Percentiles rank a stretch among this genome's conserved stretches.
Evolutionary conservation across 352 stramenopile species (phyloP).

Genomic region (Saprolegnia parasitica): DNA sequence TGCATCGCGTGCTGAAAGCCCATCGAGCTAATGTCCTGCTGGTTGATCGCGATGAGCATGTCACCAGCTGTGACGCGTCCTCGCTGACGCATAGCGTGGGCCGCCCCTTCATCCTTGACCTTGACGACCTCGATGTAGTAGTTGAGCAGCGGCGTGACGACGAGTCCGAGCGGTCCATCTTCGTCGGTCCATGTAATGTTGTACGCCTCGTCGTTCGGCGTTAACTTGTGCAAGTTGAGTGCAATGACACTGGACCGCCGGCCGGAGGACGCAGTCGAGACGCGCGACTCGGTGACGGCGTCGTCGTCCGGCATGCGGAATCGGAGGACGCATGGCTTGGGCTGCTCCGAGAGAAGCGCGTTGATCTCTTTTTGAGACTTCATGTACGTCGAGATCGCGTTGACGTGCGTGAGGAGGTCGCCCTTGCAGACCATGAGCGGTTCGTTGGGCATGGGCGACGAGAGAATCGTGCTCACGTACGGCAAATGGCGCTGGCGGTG

Average conservation of each 20-base stretch:
- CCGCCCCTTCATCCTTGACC: constrained; percentile 82
- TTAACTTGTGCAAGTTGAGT: constrained; percentile 46
- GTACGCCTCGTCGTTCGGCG: constrained; percentile 78
- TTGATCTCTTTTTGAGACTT: constrained; percentile 27
- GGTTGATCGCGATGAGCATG: constrained; percentile 82
- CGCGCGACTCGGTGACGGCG: constrained; percentile 42
- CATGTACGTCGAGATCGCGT: constrained; percentile 5
- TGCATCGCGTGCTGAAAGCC: constrained; percentile 82
- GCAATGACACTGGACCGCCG: constrained; percentile 58
- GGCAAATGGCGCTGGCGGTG: constrained; percentile 36
- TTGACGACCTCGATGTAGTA: constrained; percentile 86
- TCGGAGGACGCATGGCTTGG: constrained; percentile 24
- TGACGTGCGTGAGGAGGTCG: constrained; percentile 28
- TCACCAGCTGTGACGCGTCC: constrained; percentile 80
- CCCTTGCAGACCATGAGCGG: constrained; percentile 11
- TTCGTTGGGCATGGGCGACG: not conserved
- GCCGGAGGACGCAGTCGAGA: constrained; percentile 53
- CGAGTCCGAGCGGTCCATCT: constrained; percentile 76
- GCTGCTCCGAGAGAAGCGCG: constrained; percentile 18
- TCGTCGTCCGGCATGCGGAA: constrained; percentile 6
- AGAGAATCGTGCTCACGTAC: constrained; percentile 21
- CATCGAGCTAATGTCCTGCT: constrained; percentile 90
- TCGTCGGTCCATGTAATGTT: constrained; percentile 89
- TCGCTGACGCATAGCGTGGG: constrained; percentile 35
- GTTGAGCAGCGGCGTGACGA: constrained; percentile 69